phyloP scores from a whole-genome alignment of 306 rosid species.

The Macrotyloma uniflorum region DNA sequence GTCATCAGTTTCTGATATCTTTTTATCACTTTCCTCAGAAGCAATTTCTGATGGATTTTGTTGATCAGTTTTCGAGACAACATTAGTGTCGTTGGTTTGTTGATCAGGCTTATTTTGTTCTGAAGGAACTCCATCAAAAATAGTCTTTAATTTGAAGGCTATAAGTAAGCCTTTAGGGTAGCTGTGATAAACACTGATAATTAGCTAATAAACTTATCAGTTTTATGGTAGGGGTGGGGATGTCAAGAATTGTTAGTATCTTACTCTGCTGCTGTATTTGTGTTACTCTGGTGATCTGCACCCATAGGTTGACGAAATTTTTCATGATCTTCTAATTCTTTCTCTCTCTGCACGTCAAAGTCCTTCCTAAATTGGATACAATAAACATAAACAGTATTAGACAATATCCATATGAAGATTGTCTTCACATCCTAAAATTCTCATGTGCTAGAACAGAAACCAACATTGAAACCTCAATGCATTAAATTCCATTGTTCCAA shows the following conservation, averaged over 20 bases:
- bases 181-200: constrained; percentile 49
- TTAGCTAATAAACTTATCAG: neutral
- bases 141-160: constrained; percentile 64
- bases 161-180: constrained; percentile 87
- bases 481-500: neutral
- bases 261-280: constrained; percentile 55
- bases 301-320: constrained; percentile 37
- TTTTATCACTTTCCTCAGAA: constrained; percentile 34
- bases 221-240: neutral
- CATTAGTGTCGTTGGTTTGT: constrained; percentile 35
- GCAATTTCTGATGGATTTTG: constrained; percentile 39
- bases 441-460: neutral
- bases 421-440: neutral
- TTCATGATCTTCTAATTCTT: constrained; percentile 55
- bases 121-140: constrained; percentile 47
- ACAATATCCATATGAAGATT: neutral
- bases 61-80: constrained; percentile 38
- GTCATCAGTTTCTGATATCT: constrained; percentile 32
- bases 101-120: constrained; percentile 45
- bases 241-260: constrained; percentile 27
- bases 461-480: neutral
- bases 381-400: constrained; percentile 18
- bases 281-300: constrained; percentile 45
- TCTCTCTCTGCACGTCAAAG: constrained; percentile 72
- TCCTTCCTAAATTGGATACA: constrained; percentile 61